Percentiles rank a stretch among this genome's conserved stretches.
Conservation (phyloP, 2,329 filamentous ascomycete genomes). For the Aspergillus unguis region DNA sequence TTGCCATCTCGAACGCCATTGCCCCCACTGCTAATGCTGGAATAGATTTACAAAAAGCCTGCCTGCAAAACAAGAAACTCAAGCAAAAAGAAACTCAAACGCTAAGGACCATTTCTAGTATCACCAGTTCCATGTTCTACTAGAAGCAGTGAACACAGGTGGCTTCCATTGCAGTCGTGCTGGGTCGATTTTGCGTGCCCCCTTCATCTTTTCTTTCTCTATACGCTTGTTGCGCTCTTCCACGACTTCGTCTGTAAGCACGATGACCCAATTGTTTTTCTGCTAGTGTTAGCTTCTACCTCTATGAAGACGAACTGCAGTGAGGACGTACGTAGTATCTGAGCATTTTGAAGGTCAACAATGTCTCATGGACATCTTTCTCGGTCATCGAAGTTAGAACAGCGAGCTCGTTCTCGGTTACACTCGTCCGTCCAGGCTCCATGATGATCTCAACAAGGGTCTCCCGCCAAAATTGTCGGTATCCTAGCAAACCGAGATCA, state of each 20-base stretch:
- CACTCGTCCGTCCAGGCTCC: conserved; percentile 60
- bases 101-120: conserved; percentile 4
- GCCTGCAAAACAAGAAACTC: not conserved
- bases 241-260: conserved; percentile 80
- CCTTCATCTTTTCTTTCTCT: conserved; percentile 76
- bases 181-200: conserved; percentile 70
- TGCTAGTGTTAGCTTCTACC: conserved; percentile 22
- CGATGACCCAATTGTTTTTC: conserved; percentile 95
- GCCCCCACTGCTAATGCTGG: conserved; percentile 6
- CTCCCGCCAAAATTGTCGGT: conserved; percentile 97
- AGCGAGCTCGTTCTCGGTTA: conserved; percentile 83
- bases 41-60: conserved; percentile 1
- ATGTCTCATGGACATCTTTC: conserved; percentile 89
- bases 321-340: conserved; percentile 66
- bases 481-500: conserved; percentile 87
- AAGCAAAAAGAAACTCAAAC: not conserved
- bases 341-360: conserved; percentile 92
- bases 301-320: not conserved
- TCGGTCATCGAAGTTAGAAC: conserved; percentile 87
- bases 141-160: conserved; percentile 85
- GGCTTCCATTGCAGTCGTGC: conserved; percentile 89
- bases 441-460: conserved; percentile 86
- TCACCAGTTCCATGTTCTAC: conserved; percentile 93
- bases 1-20: conserved; percentile 7
- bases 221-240: conserved; percentile 65